Conservation (phyloP, 306 rosid genomes). For the Chamaecrista fasciculata region DNA sequence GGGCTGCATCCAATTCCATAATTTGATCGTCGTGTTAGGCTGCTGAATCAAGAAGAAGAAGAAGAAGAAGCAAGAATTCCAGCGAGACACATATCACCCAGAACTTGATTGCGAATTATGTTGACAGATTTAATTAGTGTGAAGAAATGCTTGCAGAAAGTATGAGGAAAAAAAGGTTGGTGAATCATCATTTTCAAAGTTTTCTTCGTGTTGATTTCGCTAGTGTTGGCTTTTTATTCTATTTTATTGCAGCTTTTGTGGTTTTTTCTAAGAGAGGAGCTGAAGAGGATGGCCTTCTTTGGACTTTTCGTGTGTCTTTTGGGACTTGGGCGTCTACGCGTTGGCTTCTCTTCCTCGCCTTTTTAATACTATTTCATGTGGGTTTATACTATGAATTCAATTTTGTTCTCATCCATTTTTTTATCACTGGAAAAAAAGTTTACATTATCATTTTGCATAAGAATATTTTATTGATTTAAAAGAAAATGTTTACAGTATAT, state of each 20-base stretch:
- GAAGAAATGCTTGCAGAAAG: slow-evolving; percentile 19
- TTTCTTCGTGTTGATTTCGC: background rate
- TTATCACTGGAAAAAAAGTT: too few species aligned
- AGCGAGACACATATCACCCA: background rate
- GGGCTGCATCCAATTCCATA: slow-evolving; percentile 47
- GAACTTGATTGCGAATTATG: background rate
- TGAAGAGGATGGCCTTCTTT: slow-evolving; percentile 28
- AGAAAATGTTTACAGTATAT: too few species aligned
- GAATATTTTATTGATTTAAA: too few species aligned
- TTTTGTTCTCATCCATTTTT: slow-evolving; percentile 6
- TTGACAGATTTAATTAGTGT: slow-evolving; percentile 20
- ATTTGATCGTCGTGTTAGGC: slow-evolving; percentile 18
- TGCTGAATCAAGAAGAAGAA: slow-evolving; percentile 21
- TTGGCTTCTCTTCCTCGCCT: background rate
- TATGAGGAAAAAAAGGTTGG: background rate
- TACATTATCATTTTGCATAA: too few species aligned
- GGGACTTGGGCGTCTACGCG: background rate
- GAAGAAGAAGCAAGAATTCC: background rate
- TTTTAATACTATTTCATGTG: slow-evolving; percentile 9
- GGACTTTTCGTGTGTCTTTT: slow-evolving; percentile 41
- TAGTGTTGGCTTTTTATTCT: slow-evolving; percentile 24
- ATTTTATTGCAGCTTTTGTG: slow-evolving; percentile 20
- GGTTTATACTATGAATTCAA: background rate
- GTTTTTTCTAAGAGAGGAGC: slow-evolving; percentile 18
- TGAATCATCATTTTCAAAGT: slow-evolving; percentile 32